A percentile compares a stretch with the other conserved stretches of the same genome.
phyloP scores from a whole-genome alignment of 208 protist genomes.

The Leishmania gerbilli region DNA sequence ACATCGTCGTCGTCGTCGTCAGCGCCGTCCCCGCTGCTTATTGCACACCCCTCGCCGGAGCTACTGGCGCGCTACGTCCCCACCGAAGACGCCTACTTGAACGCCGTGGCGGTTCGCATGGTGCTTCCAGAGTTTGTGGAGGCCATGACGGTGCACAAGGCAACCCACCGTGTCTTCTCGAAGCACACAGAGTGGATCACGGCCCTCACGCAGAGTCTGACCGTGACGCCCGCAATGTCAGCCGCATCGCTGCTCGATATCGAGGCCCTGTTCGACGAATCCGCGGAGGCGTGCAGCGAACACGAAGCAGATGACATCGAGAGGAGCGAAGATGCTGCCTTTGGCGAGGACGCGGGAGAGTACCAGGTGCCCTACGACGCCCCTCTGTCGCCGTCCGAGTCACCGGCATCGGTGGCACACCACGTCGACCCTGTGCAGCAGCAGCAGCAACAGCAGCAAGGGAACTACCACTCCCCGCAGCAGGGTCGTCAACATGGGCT shows the following conservation, averaged over 20 bases:
- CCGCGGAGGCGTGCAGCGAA: not conserved
- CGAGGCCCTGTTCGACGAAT: conserved; percentile 10
- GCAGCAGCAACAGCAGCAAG: not conserved
- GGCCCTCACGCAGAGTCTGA: conserved; percentile 39
- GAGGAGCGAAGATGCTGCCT: not conserved
- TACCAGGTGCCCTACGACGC: not conserved
- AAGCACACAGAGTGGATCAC: conserved; percentile 36
- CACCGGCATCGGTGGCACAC: not conserved
- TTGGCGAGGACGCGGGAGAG: not conserved
- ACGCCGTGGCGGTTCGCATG: conserved; percentile 29
- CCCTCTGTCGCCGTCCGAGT: not conserved
- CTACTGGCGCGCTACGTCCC: conserved; percentile 22
- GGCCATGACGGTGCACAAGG: conserved; percentile 83
- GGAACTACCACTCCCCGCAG: not conserved
- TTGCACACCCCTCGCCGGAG: conserved; percentile 13
- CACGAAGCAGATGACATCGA: not conserved
- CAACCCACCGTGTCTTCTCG: conserved; percentile 51
- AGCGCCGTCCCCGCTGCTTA: conserved; percentile 7
- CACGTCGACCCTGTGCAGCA: not conserved
- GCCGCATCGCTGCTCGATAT: conserved; percentile 20
- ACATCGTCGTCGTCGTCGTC: not conserved
- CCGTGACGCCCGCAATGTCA: conserved; percentile 31
- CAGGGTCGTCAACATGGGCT: not conserved
- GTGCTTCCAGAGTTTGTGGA: conserved; percentile 67
- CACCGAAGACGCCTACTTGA: conserved; percentile 24